These are phyloP conservation scores for Ambrosia hybrid DNA, from an alignment of 140 eudicot species.

Conservation along the genomic window DNA sequence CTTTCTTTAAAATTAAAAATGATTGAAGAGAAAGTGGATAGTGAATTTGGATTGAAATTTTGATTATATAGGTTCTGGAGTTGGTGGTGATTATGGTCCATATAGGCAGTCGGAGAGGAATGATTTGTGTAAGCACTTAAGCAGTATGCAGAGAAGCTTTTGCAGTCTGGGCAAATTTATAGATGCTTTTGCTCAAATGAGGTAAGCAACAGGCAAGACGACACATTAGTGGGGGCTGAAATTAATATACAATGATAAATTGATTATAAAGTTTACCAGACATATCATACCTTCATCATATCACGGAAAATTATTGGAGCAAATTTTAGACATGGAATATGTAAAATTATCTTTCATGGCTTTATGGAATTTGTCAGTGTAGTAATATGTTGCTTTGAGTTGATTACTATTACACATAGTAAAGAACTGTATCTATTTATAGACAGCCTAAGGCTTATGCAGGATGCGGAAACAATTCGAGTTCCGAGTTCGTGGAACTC, in stretches of 20 bases:
- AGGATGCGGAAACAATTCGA: slow-evolving; percentile 77
- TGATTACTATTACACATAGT: neutral
- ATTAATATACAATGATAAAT: too few relatives aligned
- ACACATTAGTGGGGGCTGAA: too few relatives aligned
- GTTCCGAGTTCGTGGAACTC: slow-evolving; percentile 68
- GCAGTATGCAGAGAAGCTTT: slow-evolving; percentile 71
- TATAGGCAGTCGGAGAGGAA: slow-evolving; percentile 92
- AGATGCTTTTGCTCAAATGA: slow-evolving; percentile 94
- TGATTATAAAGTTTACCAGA: too few relatives aligned
- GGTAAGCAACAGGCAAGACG: too few relatives aligned
- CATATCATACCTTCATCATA: too few relatives aligned
- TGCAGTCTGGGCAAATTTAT: slow-evolving; percentile 76
- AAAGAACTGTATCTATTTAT: slow-evolving; percentile 16
- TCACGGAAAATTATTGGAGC: too few relatives aligned
- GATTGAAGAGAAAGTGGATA: too few relatives aligned
- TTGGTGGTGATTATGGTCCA: slow-evolving; percentile 86
- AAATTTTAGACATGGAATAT: too few relatives aligned
- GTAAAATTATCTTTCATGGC: too few relatives aligned
- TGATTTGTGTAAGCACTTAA: slow-evolving; percentile 67
- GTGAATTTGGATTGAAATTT: neutral
- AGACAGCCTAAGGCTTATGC: slow-evolving; percentile 88
- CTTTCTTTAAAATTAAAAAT: too few relatives aligned
- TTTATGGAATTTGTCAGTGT: too few relatives aligned
- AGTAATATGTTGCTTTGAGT: too few relatives aligned
- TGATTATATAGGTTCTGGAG: slow-evolving; percentile 60